phyloP scores from a whole-genome alignment of 805 yeast species.

The Suhomyces canberraensis region DNA sequence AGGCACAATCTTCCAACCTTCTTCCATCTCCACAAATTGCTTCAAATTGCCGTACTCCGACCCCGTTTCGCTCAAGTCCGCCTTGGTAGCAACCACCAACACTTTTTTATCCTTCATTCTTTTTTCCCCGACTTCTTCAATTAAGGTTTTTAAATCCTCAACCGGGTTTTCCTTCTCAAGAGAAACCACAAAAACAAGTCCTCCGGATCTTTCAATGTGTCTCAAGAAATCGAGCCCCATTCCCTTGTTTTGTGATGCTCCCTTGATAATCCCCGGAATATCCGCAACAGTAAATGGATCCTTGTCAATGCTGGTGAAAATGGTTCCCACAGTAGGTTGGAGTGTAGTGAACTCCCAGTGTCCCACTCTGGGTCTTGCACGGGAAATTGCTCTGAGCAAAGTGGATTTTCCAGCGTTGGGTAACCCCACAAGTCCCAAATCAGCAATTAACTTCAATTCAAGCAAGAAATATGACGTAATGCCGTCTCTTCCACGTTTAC shows the following conservation, averaged over 20 bases:
- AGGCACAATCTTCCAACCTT: constrained; percentile 71
- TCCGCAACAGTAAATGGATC: constrained; percentile 90
- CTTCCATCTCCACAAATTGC: constrained; percentile 35
- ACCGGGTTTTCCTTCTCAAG: constrained; percentile 68
- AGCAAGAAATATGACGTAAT: constrained; percentile 65
- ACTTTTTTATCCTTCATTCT: constrained; percentile 60
- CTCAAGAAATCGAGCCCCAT: constrained; percentile 91
- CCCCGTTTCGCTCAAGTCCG: constrained; percentile 63
- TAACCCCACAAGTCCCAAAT: constrained; percentile 88
- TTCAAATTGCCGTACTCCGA: constrained; percentile 46
- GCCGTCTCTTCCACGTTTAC: constrained; percentile 74
- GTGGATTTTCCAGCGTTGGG: constrained; percentile 98
- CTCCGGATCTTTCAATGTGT: constrained; percentile 89
- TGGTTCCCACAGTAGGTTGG: constrained; percentile 89
- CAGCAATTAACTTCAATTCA: constrained; percentile 87
- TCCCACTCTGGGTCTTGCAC: constrained; percentile 87
- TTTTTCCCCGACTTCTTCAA: constrained; percentile 67
- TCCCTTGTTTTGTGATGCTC: constrained; percentile 82
- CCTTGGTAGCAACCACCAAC: constrained; percentile 89
- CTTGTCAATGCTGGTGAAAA: constrained; percentile 58
- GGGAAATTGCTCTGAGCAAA: constrained; percentile 77
- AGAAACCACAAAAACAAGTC: constrained; percentile 82
- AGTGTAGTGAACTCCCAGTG: constrained; percentile 97
- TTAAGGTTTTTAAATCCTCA: constrained; percentile 56
- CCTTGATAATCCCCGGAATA: constrained; percentile 92